Base-by-base conservation (phyloP, 1,284 basidiomycete genomes). In the Ganoderma multipileum region DNA sequence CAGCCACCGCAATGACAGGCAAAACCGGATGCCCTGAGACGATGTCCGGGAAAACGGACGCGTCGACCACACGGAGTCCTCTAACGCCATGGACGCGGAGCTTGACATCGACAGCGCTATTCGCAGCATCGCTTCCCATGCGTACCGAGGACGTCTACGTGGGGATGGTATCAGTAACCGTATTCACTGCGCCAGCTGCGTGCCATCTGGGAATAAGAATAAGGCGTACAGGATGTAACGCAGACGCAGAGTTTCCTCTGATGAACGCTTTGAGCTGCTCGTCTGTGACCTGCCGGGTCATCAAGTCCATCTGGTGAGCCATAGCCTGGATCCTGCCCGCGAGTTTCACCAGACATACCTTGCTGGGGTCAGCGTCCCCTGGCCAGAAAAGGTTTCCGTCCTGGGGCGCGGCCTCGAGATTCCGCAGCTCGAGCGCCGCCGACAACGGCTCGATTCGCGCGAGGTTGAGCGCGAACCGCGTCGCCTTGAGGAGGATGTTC, bases 61-160 rank as follows among this genome's bases (percentile, higher is more conserved):
- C 79, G 72, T 86, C 84, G 41, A 83, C 80, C 39, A 86, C 77
- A 11, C 83, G 76, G 67, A 85, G 70, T 18, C 79, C 79, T 28
- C 69, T 62, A 30, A 81, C 75, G 8, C 79, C 79, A 65, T 83
- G 81, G 20, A 83, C 79, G 8, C 74, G 72, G 39, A 72, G 66
- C 62, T 65, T 26, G 1, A 68, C 50, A 44, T 74, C 71, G 14
- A 72, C 73, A 1, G 65, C 73, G 62, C 73, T 74, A 18, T 64
- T 68, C 58, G 59, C 41, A 23, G 69, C 58, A 52, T 68, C 67
- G 0, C 12, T 20, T 1, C 71, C 73, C 73, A 74, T 74, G 9
- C 71, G 61, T 7, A 65, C 71, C 0, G 73, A 68, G 0, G 72
- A 71, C 5, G 70, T 71, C 72, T 73, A 18, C 12, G 30, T 14